phyloP scores from a whole-genome alignment of 2,329 filamentous ascomycete species.

The Beauveria medogensis region DNA sequence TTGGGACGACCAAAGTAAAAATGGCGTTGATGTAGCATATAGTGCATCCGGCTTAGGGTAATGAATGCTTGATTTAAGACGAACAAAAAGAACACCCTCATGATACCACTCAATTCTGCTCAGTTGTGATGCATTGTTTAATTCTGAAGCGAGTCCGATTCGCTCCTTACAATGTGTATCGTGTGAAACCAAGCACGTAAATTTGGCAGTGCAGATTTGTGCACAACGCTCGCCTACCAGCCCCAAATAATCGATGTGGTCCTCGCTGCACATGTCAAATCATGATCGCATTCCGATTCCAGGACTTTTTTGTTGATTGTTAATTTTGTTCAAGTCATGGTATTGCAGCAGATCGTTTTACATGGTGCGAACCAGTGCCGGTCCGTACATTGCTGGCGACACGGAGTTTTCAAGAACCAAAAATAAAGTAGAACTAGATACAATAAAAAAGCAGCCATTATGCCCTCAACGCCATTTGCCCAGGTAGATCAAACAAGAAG shows the following conservation, averaged over 20 bases:
- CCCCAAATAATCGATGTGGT: not conserved
- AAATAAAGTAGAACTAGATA: constrained; percentile 1
- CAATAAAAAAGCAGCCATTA: constrained; percentile 3
- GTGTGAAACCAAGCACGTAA: not conserved
- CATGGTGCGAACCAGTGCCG: not conserved
- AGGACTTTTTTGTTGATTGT: not conserved
- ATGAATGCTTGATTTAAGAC: constrained; percentile 28
- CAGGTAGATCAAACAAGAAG: not conserved
- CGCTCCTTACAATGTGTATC: not conserved
- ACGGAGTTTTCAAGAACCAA: not conserved
- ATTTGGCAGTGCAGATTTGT: not conserved
- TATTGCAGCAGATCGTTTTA: not conserved
- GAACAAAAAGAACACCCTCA: not conserved
- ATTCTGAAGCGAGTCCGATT: too few relatives aligned
- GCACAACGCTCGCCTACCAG: not conserved
- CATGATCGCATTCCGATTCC: not conserved
- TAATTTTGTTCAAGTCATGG: not conserved
- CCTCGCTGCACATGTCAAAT: not conserved
- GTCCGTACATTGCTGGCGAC: not conserved
- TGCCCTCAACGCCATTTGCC: constrained; percentile 12
- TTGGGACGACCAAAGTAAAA: constrained; percentile 19
- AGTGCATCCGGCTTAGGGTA: constrained; percentile 32
- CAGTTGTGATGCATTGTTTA: not conserved
- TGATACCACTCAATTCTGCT: constrained; percentile 15
- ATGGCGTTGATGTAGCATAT: constrained; percentile 37